A percentile compares a stretch with the other conserved stretches of the same genome.
These are phyloP conservation scores for Bacidia gigantensis DNA, from an alignment of 495 filamentous ascomycete species.

Conservation along the genomic window DNA sequence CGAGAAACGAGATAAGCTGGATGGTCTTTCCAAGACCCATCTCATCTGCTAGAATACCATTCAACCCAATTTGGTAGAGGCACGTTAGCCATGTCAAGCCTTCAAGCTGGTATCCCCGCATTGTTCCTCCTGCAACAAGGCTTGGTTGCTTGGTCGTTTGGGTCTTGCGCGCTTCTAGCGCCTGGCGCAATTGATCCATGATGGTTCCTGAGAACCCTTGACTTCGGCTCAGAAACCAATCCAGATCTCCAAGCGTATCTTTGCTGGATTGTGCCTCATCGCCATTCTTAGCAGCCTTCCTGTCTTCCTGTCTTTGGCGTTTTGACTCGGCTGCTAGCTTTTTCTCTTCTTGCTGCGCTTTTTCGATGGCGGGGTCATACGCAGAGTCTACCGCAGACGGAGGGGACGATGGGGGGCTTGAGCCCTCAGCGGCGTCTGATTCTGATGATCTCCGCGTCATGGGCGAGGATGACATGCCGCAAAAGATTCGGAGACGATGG, in stretches of 20 bases:
- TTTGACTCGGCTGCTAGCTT: constrained; percentile 24
- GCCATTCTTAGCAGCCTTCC: constrained; percentile 16
- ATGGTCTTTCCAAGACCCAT: constrained; percentile 97
- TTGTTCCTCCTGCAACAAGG: constrained; percentile 71
- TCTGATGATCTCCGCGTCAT: constrained; percentile 26
- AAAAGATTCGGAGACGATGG: too few species aligned
- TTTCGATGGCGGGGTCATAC: constrained; percentile 12
- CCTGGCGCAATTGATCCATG: constrained; percentile 19
- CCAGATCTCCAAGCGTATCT: constrained; percentile 12
- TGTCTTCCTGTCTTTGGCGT: constrained; percentile 24
- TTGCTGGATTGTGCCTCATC: constrained; percentile 13
- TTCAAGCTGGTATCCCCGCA: constrained; percentile 90
- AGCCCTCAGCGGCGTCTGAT: constrained; percentile 17
- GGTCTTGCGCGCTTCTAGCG: constrained; percentile 12
- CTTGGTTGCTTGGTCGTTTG: constrained; percentile 47
- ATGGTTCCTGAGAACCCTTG: constrained; percentile 18
- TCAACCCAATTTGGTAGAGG: constrained; percentile 83
- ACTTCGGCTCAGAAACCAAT: constrained; percentile 19
- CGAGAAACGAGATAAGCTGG: constrained; percentile 84
- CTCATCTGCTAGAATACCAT: constrained; percentile 91
- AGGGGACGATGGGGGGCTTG: constrained; percentile 34
- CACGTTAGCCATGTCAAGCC: constrained; percentile 83
- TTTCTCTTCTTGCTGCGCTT: constrained; percentile 18
- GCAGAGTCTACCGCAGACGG: constrained; percentile 15
- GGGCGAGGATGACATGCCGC: constrained; percentile 22